Base-by-base conservation (phyloP, 768 basidiomycete genomes). In the Punctularia strigosozonata region DNA sequence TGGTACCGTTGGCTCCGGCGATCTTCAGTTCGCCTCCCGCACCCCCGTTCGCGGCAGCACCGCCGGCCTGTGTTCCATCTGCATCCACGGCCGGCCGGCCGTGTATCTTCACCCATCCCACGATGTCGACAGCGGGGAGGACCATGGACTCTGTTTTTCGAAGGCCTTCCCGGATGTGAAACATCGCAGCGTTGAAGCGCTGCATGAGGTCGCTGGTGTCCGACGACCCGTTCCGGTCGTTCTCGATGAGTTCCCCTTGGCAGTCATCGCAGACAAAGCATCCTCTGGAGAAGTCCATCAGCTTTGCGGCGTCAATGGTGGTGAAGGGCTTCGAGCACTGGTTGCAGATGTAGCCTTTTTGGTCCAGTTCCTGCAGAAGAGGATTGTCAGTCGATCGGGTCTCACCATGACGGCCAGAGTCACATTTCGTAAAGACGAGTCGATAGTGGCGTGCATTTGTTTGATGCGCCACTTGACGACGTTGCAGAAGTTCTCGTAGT, bases 401-500 rank as follows among this genome's bases (percentile, higher is more conserved):
- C n/a, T n/a, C n/a, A 18, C 33, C 13, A 10, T 12, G 19, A 26
- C 22, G 22, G 36, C 41, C 28, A 23, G 24, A 64, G 76, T 40
- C 43, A 90, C 92, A 59, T 92, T 89, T 46, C 90, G 81, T 48
- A 94, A 67, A 38, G 79, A 80, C 23, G 83, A 79, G 61, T 98
- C 91, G 46, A 99, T 89, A 43, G 77, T 76, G 45, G 79, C 71
- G 46, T 86, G 73, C 88, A 97, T 91, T 54, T 86, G 84, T 4
- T 87, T 87, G 39, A 98, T 77, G 28, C 92, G 73, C 88, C 94
- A 99, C 58, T 98, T 97, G 59, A 94, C 86, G 33, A 98, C 91
- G 59, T 98, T 91, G 61, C 88, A 91, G 55, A 97, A 92, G 53
- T 80, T 77, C 51, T 89, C 77, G 59, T 94, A 91, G 63, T 99